Percentiles rank a stretch among this genome's conserved stretches.
Evolutionary conservation across 2,329 filamentous ascomycete genomes (phyloP).

Genomic region (Trichoderma guizhouense): DNA sequence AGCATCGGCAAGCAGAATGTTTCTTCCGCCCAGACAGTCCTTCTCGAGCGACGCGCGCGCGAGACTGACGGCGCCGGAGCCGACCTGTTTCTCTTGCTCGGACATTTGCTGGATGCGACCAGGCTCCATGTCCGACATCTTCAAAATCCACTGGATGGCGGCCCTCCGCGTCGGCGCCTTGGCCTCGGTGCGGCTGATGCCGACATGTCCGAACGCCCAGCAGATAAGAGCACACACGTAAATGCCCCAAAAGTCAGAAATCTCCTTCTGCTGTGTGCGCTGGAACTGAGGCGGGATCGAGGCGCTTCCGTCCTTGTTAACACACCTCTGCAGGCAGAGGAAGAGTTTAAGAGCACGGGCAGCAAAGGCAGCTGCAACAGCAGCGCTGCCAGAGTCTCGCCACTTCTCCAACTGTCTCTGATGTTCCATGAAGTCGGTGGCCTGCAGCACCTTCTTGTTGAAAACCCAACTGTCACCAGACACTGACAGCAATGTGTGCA

Average conservation of each 20-base stretch:
- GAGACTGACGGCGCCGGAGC: slow-evolving; percentile 45
- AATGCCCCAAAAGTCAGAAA: slow-evolving; percentile 53
- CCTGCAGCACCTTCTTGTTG: slow-evolving; percentile 48
- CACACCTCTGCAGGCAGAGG: slow-evolving; percentile 30
- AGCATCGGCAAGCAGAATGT: slow-evolving; percentile 51
- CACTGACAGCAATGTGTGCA: slow-evolving; percentile 55
- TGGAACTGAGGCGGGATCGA: slow-evolving; percentile 7
- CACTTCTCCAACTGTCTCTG: slow-evolving; percentile 46
- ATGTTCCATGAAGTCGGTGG: slow-evolving; percentile 44
- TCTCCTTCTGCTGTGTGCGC: slow-evolving; percentile 31
- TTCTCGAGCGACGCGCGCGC: slow-evolving; percentile 45
- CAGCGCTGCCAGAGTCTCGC: slow-evolving; percentile 44
- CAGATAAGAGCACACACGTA: slow-evolving; percentile 58
- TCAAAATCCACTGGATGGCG: slow-evolving; percentile 38
- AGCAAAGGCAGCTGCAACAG: slow-evolving; percentile 47
- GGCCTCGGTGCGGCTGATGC: slow-evolving; percentile 22
- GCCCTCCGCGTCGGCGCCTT: slow-evolving; percentile 27
- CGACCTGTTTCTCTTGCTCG: slow-evolving; percentile 38
- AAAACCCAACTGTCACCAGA: slow-evolving; percentile 59
- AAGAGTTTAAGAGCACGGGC: slow-evolving; percentile 49
- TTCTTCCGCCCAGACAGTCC: slow-evolving; percentile 49
- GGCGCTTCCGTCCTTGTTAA: slow-evolving; percentile 9
- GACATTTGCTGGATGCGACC: slow-evolving; percentile 38
- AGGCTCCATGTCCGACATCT: slow-evolving; percentile 39
- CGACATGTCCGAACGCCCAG: slow-evolving; percentile 51